These are phyloP conservation scores for Botryotinia globosa DNA, from an alignment of 2,329 filamentous ascomycete genomes.

Conservation along the genomic window DNA sequence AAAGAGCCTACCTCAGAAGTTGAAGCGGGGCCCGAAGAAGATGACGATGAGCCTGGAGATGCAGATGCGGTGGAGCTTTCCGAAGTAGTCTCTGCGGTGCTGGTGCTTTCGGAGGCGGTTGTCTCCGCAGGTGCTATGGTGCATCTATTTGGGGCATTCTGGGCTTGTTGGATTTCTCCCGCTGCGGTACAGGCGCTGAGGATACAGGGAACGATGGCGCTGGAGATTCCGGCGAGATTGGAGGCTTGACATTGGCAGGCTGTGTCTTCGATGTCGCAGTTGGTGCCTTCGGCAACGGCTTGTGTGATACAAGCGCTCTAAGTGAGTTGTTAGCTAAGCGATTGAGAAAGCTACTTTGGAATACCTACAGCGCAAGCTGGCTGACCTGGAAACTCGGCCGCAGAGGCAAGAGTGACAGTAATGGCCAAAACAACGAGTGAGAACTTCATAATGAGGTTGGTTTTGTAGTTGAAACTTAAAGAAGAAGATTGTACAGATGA, in stretches of 20 bases:
- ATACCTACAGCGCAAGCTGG: slow-evolving; percentile 1
- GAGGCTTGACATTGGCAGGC: slow-evolving; percentile 7
- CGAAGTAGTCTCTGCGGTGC: neutral
- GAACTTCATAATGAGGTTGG: slow-evolving; percentile 8
- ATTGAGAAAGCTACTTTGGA: neutral
- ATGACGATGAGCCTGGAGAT: neutral
- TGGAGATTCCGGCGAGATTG: neutral
- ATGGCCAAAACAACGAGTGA: neutral
- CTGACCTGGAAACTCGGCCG: neutral
- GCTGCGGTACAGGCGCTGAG: neutral
- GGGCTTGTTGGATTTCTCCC: neutral
- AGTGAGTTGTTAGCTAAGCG: neutral
- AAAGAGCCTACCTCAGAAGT: neutral
- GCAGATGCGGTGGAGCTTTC: neutral
- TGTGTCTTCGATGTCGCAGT: slow-evolving; percentile 8
- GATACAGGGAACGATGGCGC: neutral
- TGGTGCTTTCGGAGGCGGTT: neutral
- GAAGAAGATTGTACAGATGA: neutral
- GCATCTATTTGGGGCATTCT: neutral
- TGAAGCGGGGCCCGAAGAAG: neutral
- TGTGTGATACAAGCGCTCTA: slow-evolving; percentile 3
- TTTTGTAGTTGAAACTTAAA: neutral
- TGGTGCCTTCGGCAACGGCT: slow-evolving; percentile 3
- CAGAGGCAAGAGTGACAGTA: neutral
- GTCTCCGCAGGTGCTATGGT: neutral